Percentiles rank a stretch among this genome's conserved stretches.
phyloP scores from a whole-genome alignment of 495 filamentous ascomycete species.

The Platismatia glauca region DNA sequence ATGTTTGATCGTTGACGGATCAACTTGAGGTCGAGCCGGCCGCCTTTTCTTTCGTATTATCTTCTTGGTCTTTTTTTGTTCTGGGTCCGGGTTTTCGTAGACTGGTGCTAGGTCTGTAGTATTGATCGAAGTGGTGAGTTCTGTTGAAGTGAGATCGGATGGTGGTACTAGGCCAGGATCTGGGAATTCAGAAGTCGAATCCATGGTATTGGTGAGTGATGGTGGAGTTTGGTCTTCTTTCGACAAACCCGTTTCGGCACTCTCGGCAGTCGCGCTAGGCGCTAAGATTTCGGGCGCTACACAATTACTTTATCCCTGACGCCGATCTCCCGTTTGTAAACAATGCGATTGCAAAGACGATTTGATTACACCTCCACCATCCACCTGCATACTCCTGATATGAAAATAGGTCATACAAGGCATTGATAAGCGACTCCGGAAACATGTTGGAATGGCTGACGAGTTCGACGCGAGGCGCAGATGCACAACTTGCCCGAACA shows the following conservation, averaged over 20 bases:
- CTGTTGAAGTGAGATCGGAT: slow-evolving; percentile 12
- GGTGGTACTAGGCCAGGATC: neutral
- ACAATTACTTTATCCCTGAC: neutral
- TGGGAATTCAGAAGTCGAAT: neutral
- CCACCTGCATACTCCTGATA: neutral
- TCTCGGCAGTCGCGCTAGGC: neutral
- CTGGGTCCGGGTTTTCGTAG: slow-evolving; percentile 21
- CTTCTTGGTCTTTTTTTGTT: slow-evolving; percentile 44
- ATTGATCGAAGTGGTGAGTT: slow-evolving; percentile 17
- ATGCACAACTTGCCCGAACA: slow-evolving; percentile 4
- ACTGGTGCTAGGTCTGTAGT: slow-evolving; percentile 23
- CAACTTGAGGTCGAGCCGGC: slow-evolving; percentile 63
- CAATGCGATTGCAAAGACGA: neutral
- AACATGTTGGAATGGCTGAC: slow-evolving; percentile 35
- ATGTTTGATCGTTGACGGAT: slow-evolving; percentile 68
- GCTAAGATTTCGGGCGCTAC: neutral
- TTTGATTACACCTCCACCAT: neutral
- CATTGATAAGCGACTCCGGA: neutral
- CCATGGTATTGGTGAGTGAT: neutral
- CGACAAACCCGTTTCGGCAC: neutral
- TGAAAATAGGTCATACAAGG: neutral
- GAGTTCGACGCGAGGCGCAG: slow-evolving; percentile 22
- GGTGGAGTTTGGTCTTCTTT: neutral
- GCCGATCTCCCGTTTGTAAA: neutral
- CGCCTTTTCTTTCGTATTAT: slow-evolving; percentile 44